A percentile compares a stretch with the other conserved stretches of the same genome.
Evolutionary conservation across 495 filamentous ascomycete genomes (phyloP).

Genomic region (Parmelia sp.): DNA sequence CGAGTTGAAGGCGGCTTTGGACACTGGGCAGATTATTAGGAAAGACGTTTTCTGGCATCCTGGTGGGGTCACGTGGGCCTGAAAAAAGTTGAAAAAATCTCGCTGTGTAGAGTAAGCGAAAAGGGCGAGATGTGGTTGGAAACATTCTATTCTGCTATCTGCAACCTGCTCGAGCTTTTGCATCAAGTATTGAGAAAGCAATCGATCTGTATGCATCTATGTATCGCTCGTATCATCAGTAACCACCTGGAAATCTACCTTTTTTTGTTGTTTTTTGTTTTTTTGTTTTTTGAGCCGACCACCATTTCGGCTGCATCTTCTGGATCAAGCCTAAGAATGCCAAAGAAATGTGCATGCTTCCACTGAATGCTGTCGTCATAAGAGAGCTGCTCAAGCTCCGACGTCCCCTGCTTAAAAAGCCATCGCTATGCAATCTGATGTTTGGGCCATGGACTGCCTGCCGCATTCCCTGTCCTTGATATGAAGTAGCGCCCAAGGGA

Average conservation of each 20-base stretch:
- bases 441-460: no score
- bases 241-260: not conserved
- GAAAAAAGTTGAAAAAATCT: no score
- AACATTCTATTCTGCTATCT: not conserved
- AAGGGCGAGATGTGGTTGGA: not conserved
- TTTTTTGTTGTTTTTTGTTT: no score
- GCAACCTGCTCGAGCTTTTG: not conserved
- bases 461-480: not conserved
- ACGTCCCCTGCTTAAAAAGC: not conserved
- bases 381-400: not conserved
- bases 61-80: no score
- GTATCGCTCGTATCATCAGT: not conserved
- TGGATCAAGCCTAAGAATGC: not conserved
- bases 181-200: not conserved
- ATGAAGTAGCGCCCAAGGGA: not conserved
- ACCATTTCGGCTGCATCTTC: not conserved
- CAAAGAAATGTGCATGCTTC: not conserved
- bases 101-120: not conserved
- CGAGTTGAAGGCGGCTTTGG: no score
- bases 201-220: not conserved
- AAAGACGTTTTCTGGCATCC: not conserved
- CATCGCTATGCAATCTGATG: not conserved
- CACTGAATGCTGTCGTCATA: not conserved
- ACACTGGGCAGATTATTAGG: no score
- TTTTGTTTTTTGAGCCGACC: not conserved